These are phyloP conservation scores for Emmonsiellopsis sp. DNA, from an alignment of 2,329 filamentous ascomycete genomes.

Conservation along the genomic window DNA sequence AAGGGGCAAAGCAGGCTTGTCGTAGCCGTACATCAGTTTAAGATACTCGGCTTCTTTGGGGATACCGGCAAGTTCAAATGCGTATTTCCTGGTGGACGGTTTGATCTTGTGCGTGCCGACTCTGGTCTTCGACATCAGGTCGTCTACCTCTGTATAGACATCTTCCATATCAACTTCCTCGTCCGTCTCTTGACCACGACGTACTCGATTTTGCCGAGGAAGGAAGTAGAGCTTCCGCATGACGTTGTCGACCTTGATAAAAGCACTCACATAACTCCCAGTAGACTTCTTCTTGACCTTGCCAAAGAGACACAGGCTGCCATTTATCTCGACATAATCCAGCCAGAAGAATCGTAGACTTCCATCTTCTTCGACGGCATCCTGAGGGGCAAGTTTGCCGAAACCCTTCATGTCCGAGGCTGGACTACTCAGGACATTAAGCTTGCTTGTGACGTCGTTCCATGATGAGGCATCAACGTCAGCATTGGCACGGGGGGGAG, in stretches of 20 bases:
- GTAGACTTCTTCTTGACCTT: conserved; percentile 88
- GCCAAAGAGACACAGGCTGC: conserved; percentile 85
- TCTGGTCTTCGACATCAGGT: conserved; percentile 75
- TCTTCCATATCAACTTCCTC: conserved; percentile 79
- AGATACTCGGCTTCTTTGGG: conserved; percentile 86
- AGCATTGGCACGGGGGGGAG: conserved; percentile 54
- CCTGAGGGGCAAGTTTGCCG: conserved; percentile 72
- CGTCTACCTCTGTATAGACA: conserved; percentile 82
- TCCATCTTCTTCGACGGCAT: conserved; percentile 89
- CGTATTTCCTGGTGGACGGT: conserved; percentile 79
- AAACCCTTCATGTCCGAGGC: conserved; percentile 46
- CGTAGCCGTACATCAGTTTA: conserved; percentile 93
- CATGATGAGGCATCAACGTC: conserved; percentile 72
- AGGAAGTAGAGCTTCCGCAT: conserved; percentile 87
- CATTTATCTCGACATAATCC: conserved; percentile 88
- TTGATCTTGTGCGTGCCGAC: conserved; percentile 93
- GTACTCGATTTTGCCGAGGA: conserved; percentile 57
- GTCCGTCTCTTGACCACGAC: conserved; percentile 56
- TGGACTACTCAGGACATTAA: conserved; percentile 76
- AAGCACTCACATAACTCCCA: conserved; percentile 74
- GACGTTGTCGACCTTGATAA: conserved; percentile 93
- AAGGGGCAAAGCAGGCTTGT: conserved; percentile 63
- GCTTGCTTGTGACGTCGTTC: conserved; percentile 75
- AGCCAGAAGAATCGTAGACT: conserved; percentile 94
- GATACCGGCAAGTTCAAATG: conserved; percentile 80